A percentile compares a stretch with the other conserved stretches of the same genome.
These are phyloP conservation scores for Rhizopogon roseolus DNA, from an alignment of 768 basidiomycete species.

Conservation along the genomic window DNA sequence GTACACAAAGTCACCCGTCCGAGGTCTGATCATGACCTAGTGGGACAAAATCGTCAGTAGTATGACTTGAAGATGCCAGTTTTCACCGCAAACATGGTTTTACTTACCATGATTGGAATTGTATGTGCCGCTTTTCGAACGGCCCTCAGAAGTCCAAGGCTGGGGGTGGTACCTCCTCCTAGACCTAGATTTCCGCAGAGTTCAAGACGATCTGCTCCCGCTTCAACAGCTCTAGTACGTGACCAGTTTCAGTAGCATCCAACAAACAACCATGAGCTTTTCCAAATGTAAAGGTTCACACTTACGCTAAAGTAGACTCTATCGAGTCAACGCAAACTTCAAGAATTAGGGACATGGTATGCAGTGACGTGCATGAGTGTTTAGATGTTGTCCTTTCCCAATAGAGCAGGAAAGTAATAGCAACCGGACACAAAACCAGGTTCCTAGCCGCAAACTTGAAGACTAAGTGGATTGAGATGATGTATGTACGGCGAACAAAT, in stretches of 20 bases:
- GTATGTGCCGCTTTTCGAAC: slow-evolving; percentile 46
- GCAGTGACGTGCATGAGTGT: too few relatives aligned
- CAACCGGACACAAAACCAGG: too few relatives aligned
- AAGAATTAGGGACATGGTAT: slow-evolving; percentile 16
- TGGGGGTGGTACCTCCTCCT: slow-evolving; percentile 83
- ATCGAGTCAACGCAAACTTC: slow-evolving; percentile 80
- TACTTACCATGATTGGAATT: slow-evolving; percentile 62
- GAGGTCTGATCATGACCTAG: slow-evolving; percentile 78
- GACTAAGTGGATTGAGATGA: neutral
- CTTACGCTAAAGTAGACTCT: slow-evolving; percentile 63
- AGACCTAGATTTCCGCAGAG: slow-evolving; percentile 63
- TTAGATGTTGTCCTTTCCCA: too few relatives aligned
- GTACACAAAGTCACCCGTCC: slow-evolving; percentile 78
- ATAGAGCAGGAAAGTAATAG: neutral
- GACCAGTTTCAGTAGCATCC: slow-evolving; percentile 2
- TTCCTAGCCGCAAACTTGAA: too few relatives aligned
- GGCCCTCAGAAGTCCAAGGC: slow-evolving; percentile 61
- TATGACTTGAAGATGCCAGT: neutral
- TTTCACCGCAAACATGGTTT: neutral
- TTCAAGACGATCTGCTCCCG: slow-evolving; percentile 74
- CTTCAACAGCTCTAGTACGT: slow-evolving; percentile 53
- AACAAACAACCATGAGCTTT: too few relatives aligned
- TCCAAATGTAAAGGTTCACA: slow-evolving; percentile 4
- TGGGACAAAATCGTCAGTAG: neutral
- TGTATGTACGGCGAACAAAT: slow-evolving; percentile 2